Base-by-base conservation (phyloP, 768 basidiomycete genomes). In the Pleurotus salmoneostramineus region DNA sequence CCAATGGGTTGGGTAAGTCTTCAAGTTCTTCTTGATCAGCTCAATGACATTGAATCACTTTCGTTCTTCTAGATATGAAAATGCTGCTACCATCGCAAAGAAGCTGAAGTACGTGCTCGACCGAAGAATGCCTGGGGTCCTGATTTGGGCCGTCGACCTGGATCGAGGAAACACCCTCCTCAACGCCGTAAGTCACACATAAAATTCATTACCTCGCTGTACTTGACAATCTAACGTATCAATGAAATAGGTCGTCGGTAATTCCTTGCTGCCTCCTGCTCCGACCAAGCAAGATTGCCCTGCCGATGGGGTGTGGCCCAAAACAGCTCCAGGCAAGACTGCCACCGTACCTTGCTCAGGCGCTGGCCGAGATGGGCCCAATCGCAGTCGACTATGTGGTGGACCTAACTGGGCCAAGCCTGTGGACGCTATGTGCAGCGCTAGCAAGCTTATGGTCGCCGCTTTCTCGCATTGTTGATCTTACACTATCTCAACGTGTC, bases 141-240 rank as follows among this genome's bases (percentile, higher is more conserved):
- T 50, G 50, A 58, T 58, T 32, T 58, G 49, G 57, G 57, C 57
- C 5, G 57, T 58, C 6, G 57, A 58, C 42, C 48, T 58, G 15
- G 57, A 58, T 50, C 50, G 51, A 36, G 51, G 51, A 33, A 51
- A 42, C 8, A 21, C 50, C 49, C 57, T 58, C 42, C 57, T 58
- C 48, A 45, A 46, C 32, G 49, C 57, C 43, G 57, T 58, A 21
- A 11, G 57, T 36, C 44, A 15, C 15, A 15, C 44, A 7, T 5
- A n/a, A 45, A n/a, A 34, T 51, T 49, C 34, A 42, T 11, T 51
- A 32, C 21, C 42, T 35, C 35, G 27, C 6, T 40, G 40, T 4
- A 7, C 6, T n/a, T 12, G n/a, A 11, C 4, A n/a, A 12, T 31
- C 42, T n/a, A 49, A 15, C 33, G n/a, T 33, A 37, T 34, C n/a